Evolutionary conservation across 768 basidiomycete genomes (phyloP), one percentile per base, ranked within the genome.

Genomic region (Cystoderma amianthinum): DNA sequence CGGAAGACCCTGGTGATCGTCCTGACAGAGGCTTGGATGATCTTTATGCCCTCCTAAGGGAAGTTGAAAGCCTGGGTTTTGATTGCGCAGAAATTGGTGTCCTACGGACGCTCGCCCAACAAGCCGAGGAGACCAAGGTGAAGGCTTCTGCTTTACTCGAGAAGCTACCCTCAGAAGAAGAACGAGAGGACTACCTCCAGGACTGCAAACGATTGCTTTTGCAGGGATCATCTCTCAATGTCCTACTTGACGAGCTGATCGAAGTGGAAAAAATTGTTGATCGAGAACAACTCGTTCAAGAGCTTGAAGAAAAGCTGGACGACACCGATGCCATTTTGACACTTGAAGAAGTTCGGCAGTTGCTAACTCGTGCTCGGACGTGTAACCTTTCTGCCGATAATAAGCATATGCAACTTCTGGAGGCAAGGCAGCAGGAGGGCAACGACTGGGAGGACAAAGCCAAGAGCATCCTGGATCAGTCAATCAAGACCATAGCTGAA

Each of bases 251-350:
- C 11, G 89, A 93, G 57, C 65, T 94, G 11, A 56, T 69, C 13
- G 78, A 84, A 47, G 71, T 96, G 15, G 82, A 87, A 65, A 83
- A 78, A 60, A 81, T 93, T 42, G 83, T 90, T 17, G 76, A 85
- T 43, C 78, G 89, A 9, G 80, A 87, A 53, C 78, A 83, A 51
- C 76, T 95, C 45, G 62, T 87, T 47, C 72, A 64, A 44, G 90
- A 93, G 51, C 65, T 95, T 25, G 78, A 85, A 48, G 79, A 80
- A 38, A 82, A 76, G 47, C 62, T 85, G 17, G 82, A 88, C 36
- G 87, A 91, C 35, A 61, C 59, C 3, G 74, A 74, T 20, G 50
- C 49, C 11, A 59, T 67, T 17, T 59, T 87, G 41, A 81, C 83
- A 17, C 66, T 92, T 39, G 81, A 85, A 20, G 89, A 94, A 50